Base-by-base conservation (phyloP, 2,329 filamentous ascomycete species). In the Pestalotiopsis sp. region DNA sequence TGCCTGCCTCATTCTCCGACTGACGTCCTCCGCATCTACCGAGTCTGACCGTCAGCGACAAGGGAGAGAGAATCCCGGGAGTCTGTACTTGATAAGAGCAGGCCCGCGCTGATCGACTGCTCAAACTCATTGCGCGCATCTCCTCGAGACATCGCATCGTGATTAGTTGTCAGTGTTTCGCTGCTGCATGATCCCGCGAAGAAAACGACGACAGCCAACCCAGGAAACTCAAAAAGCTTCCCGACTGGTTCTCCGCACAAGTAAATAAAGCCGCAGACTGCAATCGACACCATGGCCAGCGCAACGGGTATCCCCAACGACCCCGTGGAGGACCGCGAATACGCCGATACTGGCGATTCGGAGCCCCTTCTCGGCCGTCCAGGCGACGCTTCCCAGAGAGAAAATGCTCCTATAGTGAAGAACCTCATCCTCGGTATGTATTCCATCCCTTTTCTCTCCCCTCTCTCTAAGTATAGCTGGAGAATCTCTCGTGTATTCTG, bases 391-490 rank as follows among this genome's bases (percentile, higher is more conserved):
- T 87, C 89, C 63, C 93, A 97, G 82, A 82, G 83, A 69, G 87
- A 91, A 49, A 86, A 87, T 17, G 85, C 88, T 69, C 84, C 89
- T 27, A 85, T 97, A 66, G 83, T 88, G 70, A 84, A 86, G 74
- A 97, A 97, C 76, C 84, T 97, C 56, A 83, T 92, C 71, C 87
- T 92, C 49, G 94, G 94, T 95, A 84, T 72, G 84, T 74, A 60
- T 41, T 31, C 23, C 17, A 5, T 45, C 58, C 31, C 17, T 65
- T 25, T 11, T 17, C 9, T 36, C 14, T 4, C 14, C 20, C 31
- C 11, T 23, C 1, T 45, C 27, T 14, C 62, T 9, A 4, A 25
- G 23, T 17, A 27, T 23, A 65, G 60, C 38, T 17, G 45, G 25
- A 27, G 39, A 23, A 41, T 65, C n/a, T 23, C 14, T 45, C 45